phyloP scores from a whole-genome alignment of 345 rosid genomes.

The Excoecaria agallocha region DNA sequence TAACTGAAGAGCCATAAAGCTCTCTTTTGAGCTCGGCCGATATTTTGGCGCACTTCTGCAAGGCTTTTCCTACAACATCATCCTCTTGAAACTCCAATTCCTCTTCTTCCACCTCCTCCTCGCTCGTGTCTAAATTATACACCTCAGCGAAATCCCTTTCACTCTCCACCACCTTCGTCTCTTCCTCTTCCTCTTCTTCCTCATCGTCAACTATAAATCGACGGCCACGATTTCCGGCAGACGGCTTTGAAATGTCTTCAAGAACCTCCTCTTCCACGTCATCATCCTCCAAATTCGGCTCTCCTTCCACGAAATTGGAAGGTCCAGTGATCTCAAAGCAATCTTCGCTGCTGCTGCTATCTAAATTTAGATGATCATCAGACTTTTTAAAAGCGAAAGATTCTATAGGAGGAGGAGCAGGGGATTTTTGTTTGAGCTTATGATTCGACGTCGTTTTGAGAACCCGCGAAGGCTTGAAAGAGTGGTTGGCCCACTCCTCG shows the following conservation, averaged over 20 bases:
- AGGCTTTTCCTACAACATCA: slow-evolving; percentile 84
- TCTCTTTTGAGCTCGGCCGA: slow-evolving; percentile 71
- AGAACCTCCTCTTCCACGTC: slow-evolving; percentile 27
- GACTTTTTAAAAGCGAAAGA: slow-evolving; percentile 57
- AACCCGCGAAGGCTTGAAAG: slow-evolving; percentile 78
- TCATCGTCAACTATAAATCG: slow-evolving; percentile 80
- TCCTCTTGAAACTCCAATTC: slow-evolving; percentile 27
- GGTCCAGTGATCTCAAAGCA: slow-evolving; percentile 42
- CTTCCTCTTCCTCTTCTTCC: slow-evolving; percentile 31
- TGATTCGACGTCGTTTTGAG: slow-evolving; percentile 30
- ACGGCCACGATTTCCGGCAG: slow-evolving; percentile 42
- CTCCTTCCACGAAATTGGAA: slow-evolving; percentile 31
- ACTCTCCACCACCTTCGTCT: slow-evolving; percentile 28
- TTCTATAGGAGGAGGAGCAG: slow-evolving; percentile 64
- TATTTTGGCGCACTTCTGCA: slow-evolving; percentile 83
- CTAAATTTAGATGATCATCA: not conserved
- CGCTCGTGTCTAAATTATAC: slow-evolving; percentile 36
- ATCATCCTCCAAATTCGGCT: slow-evolving; percentile 42
- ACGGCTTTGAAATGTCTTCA: slow-evolving; percentile 19
- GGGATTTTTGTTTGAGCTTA: not conserved
- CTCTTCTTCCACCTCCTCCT: slow-evolving; percentile 38
- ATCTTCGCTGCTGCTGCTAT: slow-evolving; percentile 35
- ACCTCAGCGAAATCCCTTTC: slow-evolving; percentile 39
- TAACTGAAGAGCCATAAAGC: slow-evolving; percentile 66
- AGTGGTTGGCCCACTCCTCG: slow-evolving; percentile 77